Evolutionary conservation across 768 basidiomycete species (phyloP).

Genomic region (Psilocybe sp.): DNA sequence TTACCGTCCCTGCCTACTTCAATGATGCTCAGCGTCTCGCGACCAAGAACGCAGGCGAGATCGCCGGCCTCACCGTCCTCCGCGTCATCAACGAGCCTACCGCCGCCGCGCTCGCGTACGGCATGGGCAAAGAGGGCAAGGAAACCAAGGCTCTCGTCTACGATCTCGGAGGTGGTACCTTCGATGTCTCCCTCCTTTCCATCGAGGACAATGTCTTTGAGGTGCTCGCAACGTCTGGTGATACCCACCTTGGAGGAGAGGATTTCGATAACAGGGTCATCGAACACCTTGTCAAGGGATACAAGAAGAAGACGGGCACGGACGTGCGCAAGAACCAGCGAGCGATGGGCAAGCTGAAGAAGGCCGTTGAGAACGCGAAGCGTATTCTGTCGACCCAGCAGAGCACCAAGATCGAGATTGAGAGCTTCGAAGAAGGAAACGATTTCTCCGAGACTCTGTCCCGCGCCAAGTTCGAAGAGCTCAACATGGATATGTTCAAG

Average conservation of each 20-base stretch:
- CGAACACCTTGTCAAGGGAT: constrained; percentile 65
- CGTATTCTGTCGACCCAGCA: constrained; percentile 53
- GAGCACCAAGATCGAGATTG: constrained; percentile 59
- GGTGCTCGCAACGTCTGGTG: constrained; percentile 69
- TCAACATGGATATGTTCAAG: constrained; percentile 80
- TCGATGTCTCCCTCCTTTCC: constrained; percentile 68
- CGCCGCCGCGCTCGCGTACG: constrained; percentile 70
- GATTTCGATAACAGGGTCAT: constrained; percentile 73
- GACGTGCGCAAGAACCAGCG: constrained; percentile 60
- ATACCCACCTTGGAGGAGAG: constrained; percentile 72
- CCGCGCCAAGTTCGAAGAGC: constrained; percentile 82
- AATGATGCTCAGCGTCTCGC: constrained; percentile 63
- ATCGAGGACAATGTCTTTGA: constrained; percentile 72
- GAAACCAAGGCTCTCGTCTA: constrained; percentile 66
- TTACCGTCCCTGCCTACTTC: constrained; percentile 61
- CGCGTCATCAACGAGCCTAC: constrained; percentile 72
- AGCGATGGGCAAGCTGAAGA: constrained; percentile 69
- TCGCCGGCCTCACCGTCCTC: constrained; percentile 62
- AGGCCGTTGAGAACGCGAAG: constrained; percentile 74
- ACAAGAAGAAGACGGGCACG: constrained; percentile 65
- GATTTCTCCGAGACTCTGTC: constrained; percentile 81
- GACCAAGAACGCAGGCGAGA: constrained; percentile 65
- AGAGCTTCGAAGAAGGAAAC: constrained; percentile 67
- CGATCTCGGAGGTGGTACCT: constrained; percentile 73
- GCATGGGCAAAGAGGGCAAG: constrained; percentile 57